phyloP scores from a whole-genome alignment of 495 filamentous ascomycete genomes.

The Penicillium canariense region DNA sequence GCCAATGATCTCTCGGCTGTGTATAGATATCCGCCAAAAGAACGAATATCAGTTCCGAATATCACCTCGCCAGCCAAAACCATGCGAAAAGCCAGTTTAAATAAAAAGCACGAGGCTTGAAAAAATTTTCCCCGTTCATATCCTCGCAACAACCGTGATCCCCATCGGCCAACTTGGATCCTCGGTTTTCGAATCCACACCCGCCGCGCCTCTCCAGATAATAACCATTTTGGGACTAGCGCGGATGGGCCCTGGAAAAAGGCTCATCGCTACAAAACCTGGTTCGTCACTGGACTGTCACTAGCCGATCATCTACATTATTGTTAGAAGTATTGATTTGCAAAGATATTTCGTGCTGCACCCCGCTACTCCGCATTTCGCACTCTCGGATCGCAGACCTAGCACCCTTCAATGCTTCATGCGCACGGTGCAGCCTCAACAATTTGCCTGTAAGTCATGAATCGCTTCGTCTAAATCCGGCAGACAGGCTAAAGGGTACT shows the following conservation, averaged over 20 bases:
- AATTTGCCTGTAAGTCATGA: background rate
- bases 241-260: slow-evolving; percentile 2
- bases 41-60: background rate
- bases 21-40: slow-evolving; percentile 1
- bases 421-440: background rate
- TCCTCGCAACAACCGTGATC: background rate
- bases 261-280: background rate
- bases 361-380: slow-evolving; percentile 14
- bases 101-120: background rate
- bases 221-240: slow-evolving; percentile 28
- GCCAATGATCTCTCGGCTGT: background rate
- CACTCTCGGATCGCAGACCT: background rate
- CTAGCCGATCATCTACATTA: slow-evolving; percentile 6
- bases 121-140: background rate
- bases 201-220: slow-evolving; percentile 22
- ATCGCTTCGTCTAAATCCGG: background rate
- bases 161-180: background rate
- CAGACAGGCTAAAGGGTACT: background rate
- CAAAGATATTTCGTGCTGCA: slow-evolving; percentile 13
- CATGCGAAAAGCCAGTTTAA: background rate
- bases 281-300: slow-evolving; percentile 5
- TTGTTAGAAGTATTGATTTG: slow-evolving; percentile 22
- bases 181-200: slow-evolving; percentile 11
- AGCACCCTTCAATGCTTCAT: background rate
- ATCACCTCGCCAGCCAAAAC: background rate